Percentiles rank a stretch among this genome's conserved stretches.
Evolutionary conservation across 2,329 filamentous ascomycete species (phyloP).

Genomic region (Orbilia quercus): DNA sequence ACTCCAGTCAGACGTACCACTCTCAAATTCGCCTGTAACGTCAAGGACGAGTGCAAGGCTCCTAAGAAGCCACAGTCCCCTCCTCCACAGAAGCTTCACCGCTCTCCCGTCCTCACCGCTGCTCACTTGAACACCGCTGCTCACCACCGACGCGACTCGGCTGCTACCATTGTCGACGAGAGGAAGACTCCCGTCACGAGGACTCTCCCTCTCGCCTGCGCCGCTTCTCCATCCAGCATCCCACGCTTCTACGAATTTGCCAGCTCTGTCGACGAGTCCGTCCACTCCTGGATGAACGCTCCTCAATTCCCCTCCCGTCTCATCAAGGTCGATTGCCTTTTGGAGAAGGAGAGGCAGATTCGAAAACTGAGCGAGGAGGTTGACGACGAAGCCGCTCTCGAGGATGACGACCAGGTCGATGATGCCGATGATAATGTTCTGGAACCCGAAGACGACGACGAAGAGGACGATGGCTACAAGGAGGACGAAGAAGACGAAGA

Average conservation of each 20-base stretch:
- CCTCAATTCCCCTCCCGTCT: slow-evolving; percentile 73
- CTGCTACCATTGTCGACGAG: slow-evolving; percentile 67
- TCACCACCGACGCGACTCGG: slow-evolving; percentile 65
- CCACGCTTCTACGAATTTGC: slow-evolving; percentile 90
- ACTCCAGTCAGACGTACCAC: slow-evolving; percentile 68
- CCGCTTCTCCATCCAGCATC: slow-evolving; percentile 61
- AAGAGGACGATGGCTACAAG: slow-evolving; percentile 67
- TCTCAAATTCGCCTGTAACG: slow-evolving; percentile 78
- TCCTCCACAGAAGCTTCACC: slow-evolving; percentile 46
- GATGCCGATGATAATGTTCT: slow-evolving; percentile 64
- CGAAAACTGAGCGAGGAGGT: slow-evolving; percentile 86
- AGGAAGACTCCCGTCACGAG: slow-evolving; percentile 62
- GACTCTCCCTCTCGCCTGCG: slow-evolving; percentile 61
- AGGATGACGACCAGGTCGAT: slow-evolving; percentile 73
- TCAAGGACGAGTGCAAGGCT: slow-evolving; percentile 59
- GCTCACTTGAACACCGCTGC: slow-evolving; percentile 19
- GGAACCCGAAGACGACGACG: slow-evolving; percentile 66
- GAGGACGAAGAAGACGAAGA: slow-evolving; percentile 70
- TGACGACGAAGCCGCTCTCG: slow-evolving; percentile 82
- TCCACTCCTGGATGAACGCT: slow-evolving; percentile 92
- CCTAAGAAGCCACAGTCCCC: slow-evolving; percentile 50
- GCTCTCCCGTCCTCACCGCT: slow-evolving; percentile 19
- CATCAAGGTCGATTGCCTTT: slow-evolving; percentile 87
- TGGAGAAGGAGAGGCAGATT: slow-evolving; percentile 89
- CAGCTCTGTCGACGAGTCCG: slow-evolving; percentile 76